Conservation (phyloP, 139 green algal species). For the Volvox africanus region DNA sequence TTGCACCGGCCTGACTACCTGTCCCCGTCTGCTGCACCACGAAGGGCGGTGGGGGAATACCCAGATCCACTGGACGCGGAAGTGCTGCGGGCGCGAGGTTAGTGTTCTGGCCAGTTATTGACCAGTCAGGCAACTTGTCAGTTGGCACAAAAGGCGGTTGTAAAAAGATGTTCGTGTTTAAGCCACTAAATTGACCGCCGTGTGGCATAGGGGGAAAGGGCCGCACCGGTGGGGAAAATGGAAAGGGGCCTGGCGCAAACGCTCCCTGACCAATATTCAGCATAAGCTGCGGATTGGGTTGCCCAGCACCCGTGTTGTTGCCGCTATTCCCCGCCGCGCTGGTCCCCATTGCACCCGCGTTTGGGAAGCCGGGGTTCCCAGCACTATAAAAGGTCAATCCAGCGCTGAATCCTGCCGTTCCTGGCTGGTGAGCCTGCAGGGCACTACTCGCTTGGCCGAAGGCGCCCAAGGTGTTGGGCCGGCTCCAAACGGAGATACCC, state of each 20-base stretch:
- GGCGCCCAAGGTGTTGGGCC: slow-evolving; percentile 18
- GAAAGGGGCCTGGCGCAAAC: slow-evolving; percentile 21
- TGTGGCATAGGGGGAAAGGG: slow-evolving; percentile 20
- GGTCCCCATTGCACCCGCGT: neutral
- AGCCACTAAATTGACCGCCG: slow-evolving; percentile 43
- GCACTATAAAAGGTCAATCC: slow-evolving; percentile 21
- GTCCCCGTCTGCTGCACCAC: neutral
- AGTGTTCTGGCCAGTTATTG: slow-evolving; percentile 38
- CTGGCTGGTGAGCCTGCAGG: slow-evolving; percentile 32
- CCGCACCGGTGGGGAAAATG: slow-evolving; percentile 12
- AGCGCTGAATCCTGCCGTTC: neutral
- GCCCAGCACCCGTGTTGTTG: neutral
- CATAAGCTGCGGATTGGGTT: slow-evolving; percentile 29
- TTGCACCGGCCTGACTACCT: neutral
- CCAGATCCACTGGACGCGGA: slow-evolving; percentile 8
- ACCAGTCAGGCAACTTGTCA: slow-evolving; percentile 68
- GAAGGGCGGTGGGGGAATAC: slow-evolving; percentile 24
- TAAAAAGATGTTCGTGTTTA: slow-evolving; percentile 51
- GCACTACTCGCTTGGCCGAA: neutral
- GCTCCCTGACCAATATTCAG: slow-evolving; percentile 10
- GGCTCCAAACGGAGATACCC: slow-evolving; percentile 45
- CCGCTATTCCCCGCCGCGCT: neutral
- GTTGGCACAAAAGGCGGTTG: slow-evolving; percentile 61
- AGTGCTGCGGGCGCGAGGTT: neutral
- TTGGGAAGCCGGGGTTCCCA: slow-evolving; percentile 3